Percentiles rank a stretch among this genome's conserved stretches.
phyloP scores from a whole-genome alignment of 768 basidiomycete species.

The Mycena kentingensis region DNA sequence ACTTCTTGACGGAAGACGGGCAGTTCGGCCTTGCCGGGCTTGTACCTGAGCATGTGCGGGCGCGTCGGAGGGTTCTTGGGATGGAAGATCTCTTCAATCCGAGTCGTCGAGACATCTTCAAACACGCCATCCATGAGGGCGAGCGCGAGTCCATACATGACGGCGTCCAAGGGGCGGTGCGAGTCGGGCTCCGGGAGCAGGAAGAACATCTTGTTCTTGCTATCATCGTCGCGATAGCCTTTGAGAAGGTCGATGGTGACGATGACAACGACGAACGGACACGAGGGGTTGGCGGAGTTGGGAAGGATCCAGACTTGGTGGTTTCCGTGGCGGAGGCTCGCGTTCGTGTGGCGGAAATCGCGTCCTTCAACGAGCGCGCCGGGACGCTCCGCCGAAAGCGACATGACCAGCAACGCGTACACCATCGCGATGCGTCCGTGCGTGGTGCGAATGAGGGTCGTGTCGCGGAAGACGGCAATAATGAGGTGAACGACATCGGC shows the following conservation, averaged over 20 bases:
- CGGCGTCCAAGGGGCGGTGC: neutral
- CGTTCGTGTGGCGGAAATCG: neutral
- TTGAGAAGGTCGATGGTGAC: neutral
- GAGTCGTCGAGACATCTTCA: neutral
- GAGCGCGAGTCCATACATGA: neutral
- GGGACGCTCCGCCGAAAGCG: neutral
- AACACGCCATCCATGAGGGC: neutral
- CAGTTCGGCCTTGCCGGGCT: neutral
- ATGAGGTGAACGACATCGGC: neutral
- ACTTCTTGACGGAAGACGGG: neutral
- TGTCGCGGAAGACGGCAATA: neutral
- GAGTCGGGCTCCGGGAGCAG: neutral
- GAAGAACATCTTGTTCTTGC: neutral
- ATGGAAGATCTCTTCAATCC: neutral
- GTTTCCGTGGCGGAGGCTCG: neutral
- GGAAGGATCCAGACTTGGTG: neutral
- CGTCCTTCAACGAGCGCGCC: neutral
- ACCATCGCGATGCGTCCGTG: neutral
- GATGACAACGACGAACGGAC: neutral
- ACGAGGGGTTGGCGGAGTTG: neutral
- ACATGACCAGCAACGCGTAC: neutral
- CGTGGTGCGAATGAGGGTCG: neutral
- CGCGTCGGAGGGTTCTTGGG: neutral
- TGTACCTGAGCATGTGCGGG: neutral
- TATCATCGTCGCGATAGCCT: neutral